phyloP scores from a whole-genome alignment of 495 filamentous ascomycete species.

The Staphylotrichum tortipilum region DNA sequence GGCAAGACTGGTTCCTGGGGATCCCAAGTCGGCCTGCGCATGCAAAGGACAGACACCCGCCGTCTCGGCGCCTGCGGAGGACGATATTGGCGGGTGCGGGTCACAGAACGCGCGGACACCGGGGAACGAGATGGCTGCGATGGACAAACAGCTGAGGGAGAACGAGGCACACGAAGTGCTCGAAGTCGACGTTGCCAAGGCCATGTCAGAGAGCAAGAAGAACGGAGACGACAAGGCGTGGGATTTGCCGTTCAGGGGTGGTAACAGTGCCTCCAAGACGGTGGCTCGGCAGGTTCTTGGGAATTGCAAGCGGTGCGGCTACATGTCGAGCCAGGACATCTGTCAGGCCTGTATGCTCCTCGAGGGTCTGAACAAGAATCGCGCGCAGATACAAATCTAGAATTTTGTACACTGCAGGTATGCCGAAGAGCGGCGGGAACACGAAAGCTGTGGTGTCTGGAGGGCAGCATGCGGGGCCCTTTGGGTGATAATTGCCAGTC shows the following conservation, averaged over 20 bases:
- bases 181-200: constrained; percentile 63
- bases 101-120: constrained; percentile 59
- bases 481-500: neutral
- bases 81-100: constrained; percentile 64
- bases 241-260: constrained; percentile 14
- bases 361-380: constrained; percentile 84
- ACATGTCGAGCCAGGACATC: constrained; percentile 88
- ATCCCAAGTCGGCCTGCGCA: constrained; percentile 27
- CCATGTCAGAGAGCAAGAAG: constrained; percentile 14
- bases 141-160: constrained; percentile 69
- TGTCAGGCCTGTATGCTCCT: constrained; percentile 91
- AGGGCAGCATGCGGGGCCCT: too few species aligned
- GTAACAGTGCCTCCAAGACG: constrained; percentile 17
- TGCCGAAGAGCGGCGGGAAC: neutral
- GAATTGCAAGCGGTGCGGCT: constrained; percentile 80
- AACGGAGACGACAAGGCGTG: constrained; percentile 7
- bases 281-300: constrained; percentile 60
- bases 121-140: constrained; percentile 83
- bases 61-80: constrained; percentile 43
- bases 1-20: constrained; percentile 71
- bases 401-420: constrained; percentile 7
- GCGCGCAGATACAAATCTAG: constrained; percentile 66
- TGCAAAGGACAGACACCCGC: constrained; percentile 34
- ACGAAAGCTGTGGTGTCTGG: neutral
- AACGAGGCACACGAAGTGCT: constrained; percentile 55